Conservation (phyloP, 768 basidiomycete species). For the Gymnopilus dilepis region DNA sequence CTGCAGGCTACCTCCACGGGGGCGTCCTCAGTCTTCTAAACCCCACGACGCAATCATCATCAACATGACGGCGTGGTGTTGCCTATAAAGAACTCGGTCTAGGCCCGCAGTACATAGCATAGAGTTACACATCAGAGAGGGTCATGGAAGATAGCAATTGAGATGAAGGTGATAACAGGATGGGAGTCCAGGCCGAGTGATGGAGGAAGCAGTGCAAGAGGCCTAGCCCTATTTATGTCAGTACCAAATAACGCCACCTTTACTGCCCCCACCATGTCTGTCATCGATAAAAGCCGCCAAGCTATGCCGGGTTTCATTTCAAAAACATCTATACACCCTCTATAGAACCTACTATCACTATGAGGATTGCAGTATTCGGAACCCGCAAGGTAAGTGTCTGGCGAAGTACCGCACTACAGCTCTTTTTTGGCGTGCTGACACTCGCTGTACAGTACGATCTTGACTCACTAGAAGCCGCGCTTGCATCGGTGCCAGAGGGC, state of each 20-base stretch:
- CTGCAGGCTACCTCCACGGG: too few relatives aligned
- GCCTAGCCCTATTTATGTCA: constrained; percentile 2
- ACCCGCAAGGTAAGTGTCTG: constrained; percentile 37
- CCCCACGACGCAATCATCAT: too few relatives aligned
- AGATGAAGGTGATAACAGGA: not conserved
- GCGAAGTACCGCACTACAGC: not conserved
- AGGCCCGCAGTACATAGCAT: too few relatives aligned
- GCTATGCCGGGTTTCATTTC: not conserved
- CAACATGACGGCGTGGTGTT: too few relatives aligned
- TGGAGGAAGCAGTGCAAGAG: not conserved
- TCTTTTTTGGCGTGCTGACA: not conserved
- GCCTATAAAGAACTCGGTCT: too few relatives aligned
- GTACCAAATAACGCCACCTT: not conserved
- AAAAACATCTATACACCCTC: not conserved
- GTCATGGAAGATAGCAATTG: not conserved
- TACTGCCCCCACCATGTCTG: not conserved
- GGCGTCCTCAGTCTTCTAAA: too few relatives aligned
- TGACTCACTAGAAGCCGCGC: constrained; percentile 34
- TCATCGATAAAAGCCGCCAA: not conserved
- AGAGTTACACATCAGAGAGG: too few relatives aligned
- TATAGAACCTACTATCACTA: too few relatives aligned
- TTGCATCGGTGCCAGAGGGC: constrained; percentile 27
- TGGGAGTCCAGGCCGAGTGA: not conserved
- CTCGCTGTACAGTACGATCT: constrained; percentile 39
- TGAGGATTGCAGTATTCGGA: constrained; percentile 51